A percentile compares a stretch with the other conserved stretches of the same genome.
Evolutionary conservation across 345 rosid species (phyloP).

Genomic region (Salix brachista): DNA sequence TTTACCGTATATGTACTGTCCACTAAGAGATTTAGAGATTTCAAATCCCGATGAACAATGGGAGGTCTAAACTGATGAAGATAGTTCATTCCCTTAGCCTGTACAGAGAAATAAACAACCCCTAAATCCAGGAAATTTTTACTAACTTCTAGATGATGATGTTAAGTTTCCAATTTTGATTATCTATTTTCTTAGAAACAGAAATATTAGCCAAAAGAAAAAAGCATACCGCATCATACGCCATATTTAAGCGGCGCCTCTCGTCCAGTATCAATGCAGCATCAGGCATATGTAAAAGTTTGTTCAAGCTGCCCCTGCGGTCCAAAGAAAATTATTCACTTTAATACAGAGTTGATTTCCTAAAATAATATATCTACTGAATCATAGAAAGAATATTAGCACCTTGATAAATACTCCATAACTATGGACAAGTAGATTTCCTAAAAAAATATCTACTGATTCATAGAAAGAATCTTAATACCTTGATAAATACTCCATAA

Average conservation of each 20-base stretch:
- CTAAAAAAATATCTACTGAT: conserved; percentile 2
- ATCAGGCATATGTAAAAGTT: conserved; percentile 18
- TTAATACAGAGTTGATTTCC: neutral
- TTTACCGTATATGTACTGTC: conserved; percentile 21
- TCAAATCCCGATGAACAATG: conserved; percentile 29
- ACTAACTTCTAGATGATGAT: neutral
- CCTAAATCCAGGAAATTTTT: conserved; percentile 9
- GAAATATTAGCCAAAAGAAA: conserved; percentile 1
- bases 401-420: conserved; percentile 28
- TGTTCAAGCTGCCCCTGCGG: conserved; percentile 26
- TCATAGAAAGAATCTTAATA: conserved; percentile 1
- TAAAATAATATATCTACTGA: neutral
- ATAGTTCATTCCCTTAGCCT: conserved; percentile 30
- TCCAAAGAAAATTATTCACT: neutral
- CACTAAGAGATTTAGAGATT: conserved; percentile 21
- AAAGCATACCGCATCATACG: conserved; percentile 23
- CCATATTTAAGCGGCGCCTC: conserved; percentile 23
- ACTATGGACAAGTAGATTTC: conserved; percentile 21
- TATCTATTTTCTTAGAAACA: neutral
- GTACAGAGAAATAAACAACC: conserved; percentile 18
- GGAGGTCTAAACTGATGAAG: conserved; percentile 34
- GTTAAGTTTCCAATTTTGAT: neutral
- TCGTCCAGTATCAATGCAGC: conserved; percentile 15
- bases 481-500: conserved; percentile 28
- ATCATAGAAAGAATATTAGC: neutral